A percentile compares a stretch with the other conserved stretches of the same genome.
These are phyloP conservation scores for Sabuloglossum arenarium DNA, from an alignment of 495 filamentous ascomycete species.

Conservation along the genomic window DNA sequence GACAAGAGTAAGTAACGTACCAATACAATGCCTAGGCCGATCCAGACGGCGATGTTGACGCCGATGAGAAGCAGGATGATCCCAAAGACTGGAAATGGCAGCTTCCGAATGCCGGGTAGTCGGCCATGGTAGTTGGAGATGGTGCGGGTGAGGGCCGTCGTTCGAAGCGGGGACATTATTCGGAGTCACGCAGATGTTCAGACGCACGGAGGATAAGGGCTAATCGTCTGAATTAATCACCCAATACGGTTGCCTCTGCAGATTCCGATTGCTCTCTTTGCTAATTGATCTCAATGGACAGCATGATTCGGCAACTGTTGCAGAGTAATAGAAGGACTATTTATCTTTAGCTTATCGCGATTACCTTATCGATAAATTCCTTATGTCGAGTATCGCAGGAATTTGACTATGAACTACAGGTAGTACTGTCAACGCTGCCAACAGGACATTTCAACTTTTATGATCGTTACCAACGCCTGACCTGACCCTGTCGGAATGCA, in stretches of 20 bases:
- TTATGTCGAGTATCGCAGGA: not conserved
- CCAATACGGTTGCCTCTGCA: no score
- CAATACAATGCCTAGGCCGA: conserved; percentile 41
- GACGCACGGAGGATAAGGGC: not conserved
- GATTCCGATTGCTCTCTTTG: no score
- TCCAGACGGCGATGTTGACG: conserved; percentile 55
- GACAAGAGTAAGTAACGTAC: no score
- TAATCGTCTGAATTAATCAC: not conserved
- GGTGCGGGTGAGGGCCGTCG: not conserved
- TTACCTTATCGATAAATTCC: not conserved
- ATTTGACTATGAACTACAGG: not conserved
- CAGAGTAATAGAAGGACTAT: not conserved
- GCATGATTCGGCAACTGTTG: no score
- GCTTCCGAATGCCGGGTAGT: conserved; percentile 15
- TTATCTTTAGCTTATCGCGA: not conserved
- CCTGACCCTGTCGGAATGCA: not conserved
- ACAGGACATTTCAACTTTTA: not conserved
- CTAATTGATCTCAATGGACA: no score
- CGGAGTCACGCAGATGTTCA: no score
- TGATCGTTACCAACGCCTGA: not conserved
- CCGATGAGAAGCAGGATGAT: conserved; percentile 44
- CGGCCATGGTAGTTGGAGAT: conserved; percentile 14
- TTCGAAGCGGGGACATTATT: not conserved
- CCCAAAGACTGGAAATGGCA: conserved; percentile 43
- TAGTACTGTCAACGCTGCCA: not conserved